Conservation (phyloP, 2,329 filamentous ascomycete species). For the Cercospora sp. region DNA sequence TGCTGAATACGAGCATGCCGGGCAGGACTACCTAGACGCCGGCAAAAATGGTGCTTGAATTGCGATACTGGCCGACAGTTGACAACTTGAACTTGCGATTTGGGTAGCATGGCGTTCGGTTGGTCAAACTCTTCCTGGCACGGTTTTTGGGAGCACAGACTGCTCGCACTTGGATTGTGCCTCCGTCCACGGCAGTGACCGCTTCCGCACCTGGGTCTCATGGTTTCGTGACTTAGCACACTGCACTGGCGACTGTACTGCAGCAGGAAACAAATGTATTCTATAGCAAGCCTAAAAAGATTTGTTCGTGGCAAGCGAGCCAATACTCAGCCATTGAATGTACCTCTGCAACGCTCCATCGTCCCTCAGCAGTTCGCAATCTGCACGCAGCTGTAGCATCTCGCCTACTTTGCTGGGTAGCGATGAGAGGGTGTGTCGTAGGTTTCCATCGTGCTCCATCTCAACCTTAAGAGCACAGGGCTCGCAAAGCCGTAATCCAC, state of each 20-base stretch:
- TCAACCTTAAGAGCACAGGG: slow-evolving; percentile 32
- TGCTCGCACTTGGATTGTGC: neutral
- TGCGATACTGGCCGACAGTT: neutral
- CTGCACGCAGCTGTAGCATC: slow-evolving; percentile 37
- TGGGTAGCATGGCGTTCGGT: slow-evolving; percentile 7
- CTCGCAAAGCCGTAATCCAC: slow-evolving; percentile 40
- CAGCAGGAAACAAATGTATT: neutral
- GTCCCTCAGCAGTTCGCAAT: slow-evolving; percentile 38
- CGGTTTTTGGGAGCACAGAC: neutral
- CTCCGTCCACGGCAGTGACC: neutral
- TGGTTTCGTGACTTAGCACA: neutral
- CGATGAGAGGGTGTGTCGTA: slow-evolving; percentile 31
- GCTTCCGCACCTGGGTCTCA: neutral
- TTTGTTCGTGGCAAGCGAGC: neutral
- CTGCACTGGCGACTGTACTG: neutral
- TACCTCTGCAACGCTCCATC: slow-evolving; percentile 37
- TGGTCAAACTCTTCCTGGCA: neutral
- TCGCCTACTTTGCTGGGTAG: slow-evolving; percentile 21
- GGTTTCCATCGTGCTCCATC: slow-evolving; percentile 25
- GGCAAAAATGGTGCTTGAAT: slow-evolving; percentile 27
- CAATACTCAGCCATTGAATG: slow-evolving; percentile 14
- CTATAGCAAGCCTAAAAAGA: neutral
- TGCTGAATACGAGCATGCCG: slow-evolving; percentile 71
- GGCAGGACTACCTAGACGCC: slow-evolving; percentile 66
- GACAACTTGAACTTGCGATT: slow-evolving; percentile 1